phyloP scores from a whole-genome alignment of 495 filamentous ascomycete species.

The Pseudevernia furfuracea region DNA sequence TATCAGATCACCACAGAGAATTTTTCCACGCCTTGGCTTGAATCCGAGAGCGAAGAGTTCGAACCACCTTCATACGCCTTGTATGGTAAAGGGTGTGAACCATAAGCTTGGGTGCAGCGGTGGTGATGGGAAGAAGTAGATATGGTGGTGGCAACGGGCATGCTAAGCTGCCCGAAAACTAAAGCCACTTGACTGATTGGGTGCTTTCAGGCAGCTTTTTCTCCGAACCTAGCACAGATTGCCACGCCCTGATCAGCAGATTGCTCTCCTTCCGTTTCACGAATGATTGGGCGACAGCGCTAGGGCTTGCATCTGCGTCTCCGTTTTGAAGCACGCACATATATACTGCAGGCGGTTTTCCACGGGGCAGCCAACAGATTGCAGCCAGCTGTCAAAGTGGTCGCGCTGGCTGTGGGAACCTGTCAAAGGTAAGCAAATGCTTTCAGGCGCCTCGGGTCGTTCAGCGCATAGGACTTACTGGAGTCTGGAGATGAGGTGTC shows the following conservation, averaged over 20 bases:
- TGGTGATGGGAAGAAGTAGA: neutral
- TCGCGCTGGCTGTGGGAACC: constrained; percentile 1
- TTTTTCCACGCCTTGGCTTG: neutral
- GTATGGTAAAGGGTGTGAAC: neutral
- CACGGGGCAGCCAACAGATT: constrained; percentile 3
- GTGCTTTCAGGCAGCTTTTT: neutral
- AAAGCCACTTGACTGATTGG: constrained; percentile 7
- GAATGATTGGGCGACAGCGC: constrained; percentile 11
- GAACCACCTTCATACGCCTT: neutral
- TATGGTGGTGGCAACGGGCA: constrained; percentile 2
- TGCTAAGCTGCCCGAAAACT: constrained; percentile 13
- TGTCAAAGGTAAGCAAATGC: neutral
- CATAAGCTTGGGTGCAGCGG: neutral
- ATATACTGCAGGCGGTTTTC: constrained; percentile 1
- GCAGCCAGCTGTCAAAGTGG: constrained; percentile 6
- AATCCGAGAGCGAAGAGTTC: neutral
- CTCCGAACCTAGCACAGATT: neutral
- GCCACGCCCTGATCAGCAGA: constrained; percentile 3
- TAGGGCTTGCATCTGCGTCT: constrained; percentile 6
- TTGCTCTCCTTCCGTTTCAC: neutral
- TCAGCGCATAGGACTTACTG: constrained; percentile 2
- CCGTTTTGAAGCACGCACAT: neutral
- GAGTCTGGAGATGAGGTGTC: neutral
- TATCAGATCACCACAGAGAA: constrained; percentile 11
- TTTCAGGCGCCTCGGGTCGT: neutral